Base-by-base conservation (phyloP, 768 basidiomycete genomes). In the Psilocybe azurescens region DNA sequence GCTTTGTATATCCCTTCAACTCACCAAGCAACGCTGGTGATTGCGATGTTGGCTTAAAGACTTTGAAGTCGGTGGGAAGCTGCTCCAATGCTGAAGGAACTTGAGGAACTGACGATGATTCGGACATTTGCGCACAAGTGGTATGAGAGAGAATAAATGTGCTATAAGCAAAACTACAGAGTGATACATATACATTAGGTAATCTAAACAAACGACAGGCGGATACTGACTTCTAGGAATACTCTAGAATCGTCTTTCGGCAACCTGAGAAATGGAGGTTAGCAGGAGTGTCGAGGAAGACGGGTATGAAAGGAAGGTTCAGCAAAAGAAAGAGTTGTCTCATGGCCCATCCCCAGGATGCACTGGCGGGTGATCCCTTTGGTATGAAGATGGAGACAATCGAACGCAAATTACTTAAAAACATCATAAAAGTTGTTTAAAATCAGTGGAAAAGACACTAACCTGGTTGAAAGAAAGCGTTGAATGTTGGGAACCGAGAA, bases 361-460 rank as follows among this genome's bases (percentile, higher is more conserved):
- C 79, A 84, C 88, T 79, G 90, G 91, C 91, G 80, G 81, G 87
- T 84, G 81, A 78, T 77, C 86, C 89, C 84, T 91, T 90, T 89
- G 85, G 82, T 78, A 68, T 82, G 80, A 78, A 80, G 79, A 73
- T 72, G 74, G 75, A 73, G 79, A 73, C 77, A 71, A 76, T 93
- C 91, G 89, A 92, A 92, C 91, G 91, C 91, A 93, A 93, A 93
- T 93, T 93, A 93, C 91, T 78, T 81, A 67, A 78, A 74, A 80
- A 67, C 89, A 91, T 91, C 84, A 75, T 68, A 33, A n/a, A 33
- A 18, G 7, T 8, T 36, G 8, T 4, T 11, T 3, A 24, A 38
- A 36, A 24, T 6, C 4, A 6, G 14, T 11, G 11, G n/a, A n/a
- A 32, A 33, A 16, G 48, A 57, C 20, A 68, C 67, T 65, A 59